Evolutionary conservation across 2,329 filamentous ascomycete species (phyloP).

Genomic region (Aspergillus ustus): DNA sequence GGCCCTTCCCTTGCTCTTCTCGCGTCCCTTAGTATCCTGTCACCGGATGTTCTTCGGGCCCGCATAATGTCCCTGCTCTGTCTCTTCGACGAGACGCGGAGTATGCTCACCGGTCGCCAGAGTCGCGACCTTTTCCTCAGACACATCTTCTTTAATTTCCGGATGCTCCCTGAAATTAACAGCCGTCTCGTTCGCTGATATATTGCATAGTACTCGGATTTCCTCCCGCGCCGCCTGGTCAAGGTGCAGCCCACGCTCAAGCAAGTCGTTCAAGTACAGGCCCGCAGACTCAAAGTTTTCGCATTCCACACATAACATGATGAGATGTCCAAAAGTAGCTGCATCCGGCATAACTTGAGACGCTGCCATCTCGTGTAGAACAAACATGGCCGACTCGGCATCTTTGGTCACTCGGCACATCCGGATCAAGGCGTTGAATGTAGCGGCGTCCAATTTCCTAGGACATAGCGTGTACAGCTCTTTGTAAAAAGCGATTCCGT

Average conservation of each 20-base stretch:
- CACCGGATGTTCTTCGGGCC: constrained; percentile 18
- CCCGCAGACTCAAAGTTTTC: constrained; percentile 42
- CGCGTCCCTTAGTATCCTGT: constrained; percentile 25
- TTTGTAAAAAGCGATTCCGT: constrained; percentile 66
- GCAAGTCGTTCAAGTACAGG: constrained; percentile 45
- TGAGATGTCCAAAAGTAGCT: constrained; percentile 66
- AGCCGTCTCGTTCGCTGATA: constrained; percentile 38
- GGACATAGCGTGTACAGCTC: constrained; percentile 58
- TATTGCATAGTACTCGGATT: constrained; percentile 35
- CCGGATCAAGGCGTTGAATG: constrained; percentile 65
- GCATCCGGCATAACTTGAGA: constrained; percentile 58
- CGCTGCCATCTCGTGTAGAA: constrained; percentile 65
- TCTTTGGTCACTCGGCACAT: constrained; percentile 52
- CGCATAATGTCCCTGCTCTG: neutral
- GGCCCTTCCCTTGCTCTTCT: constrained; percentile 28
- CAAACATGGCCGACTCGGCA: constrained; percentile 63
- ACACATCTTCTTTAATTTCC: constrained; percentile 23
- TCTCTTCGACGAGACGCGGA: neutral
- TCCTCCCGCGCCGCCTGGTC: constrained; percentile 29
- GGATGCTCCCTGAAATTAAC: constrained; percentile 37
- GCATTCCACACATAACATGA: constrained; percentile 59
- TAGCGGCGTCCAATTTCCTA: constrained; percentile 48
- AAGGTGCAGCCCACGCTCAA: constrained; percentile 34
- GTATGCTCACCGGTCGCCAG: neutral
- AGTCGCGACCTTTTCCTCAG: neutral